Conservation (phyloP, 2,329 filamentous ascomycete species). For the Beauveria sp. region DNA sequence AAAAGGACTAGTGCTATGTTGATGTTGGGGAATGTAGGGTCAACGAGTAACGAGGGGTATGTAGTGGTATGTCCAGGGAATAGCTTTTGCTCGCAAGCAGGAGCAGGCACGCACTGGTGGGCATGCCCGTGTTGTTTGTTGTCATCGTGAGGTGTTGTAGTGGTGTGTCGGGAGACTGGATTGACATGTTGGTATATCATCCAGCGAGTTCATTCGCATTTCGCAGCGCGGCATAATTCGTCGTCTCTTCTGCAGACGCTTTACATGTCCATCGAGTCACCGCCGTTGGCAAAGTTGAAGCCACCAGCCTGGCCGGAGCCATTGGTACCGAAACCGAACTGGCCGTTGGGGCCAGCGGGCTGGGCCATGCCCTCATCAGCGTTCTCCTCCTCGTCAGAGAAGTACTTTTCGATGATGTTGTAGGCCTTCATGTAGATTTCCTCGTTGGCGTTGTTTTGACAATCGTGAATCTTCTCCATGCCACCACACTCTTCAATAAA, state of each 20-base stretch:
- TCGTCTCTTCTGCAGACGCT: conserved; percentile 2
- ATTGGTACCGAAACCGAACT: conserved; percentile 72
- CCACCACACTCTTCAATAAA: conserved; percentile 98
- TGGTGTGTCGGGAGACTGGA: neutral
- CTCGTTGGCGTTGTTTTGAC: conserved; percentile 99
- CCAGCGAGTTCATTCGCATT: neutral
- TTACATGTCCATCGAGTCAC: conserved; percentile 61
- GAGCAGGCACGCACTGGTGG: neutral
- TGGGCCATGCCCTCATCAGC: conserved; percentile 75
- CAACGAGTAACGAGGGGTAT: conserved; percentile 16
- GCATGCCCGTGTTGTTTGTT: conserved; percentile 1
- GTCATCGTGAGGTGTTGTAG: conserved; percentile 2
- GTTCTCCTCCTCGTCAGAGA: conserved; percentile 95
- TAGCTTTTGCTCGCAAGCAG: conserved; percentile 2
- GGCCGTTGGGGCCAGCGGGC: conserved; percentile 58
- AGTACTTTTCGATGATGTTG: conserved; percentile 99
- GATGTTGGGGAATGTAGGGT: conserved; percentile 20
- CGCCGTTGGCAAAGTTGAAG: conserved; percentile 85
- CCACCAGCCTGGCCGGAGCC: conserved; percentile 59
- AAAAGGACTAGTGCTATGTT: conserved; percentile 26
- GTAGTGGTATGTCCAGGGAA: conserved; percentile 9
- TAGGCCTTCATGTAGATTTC: conserved; percentile 99
- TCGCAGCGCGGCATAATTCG: conserved; percentile 5
- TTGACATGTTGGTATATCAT: conserved; percentile 8
- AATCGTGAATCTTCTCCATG: conserved; percentile 99